A percentile compares a stretch with the other conserved stretches of the same genome.
These are phyloP conservation scores for Harrya chromipes DNA, from an alignment of 768 basidiomycete species.

Conservation along the genomic window DNA sequence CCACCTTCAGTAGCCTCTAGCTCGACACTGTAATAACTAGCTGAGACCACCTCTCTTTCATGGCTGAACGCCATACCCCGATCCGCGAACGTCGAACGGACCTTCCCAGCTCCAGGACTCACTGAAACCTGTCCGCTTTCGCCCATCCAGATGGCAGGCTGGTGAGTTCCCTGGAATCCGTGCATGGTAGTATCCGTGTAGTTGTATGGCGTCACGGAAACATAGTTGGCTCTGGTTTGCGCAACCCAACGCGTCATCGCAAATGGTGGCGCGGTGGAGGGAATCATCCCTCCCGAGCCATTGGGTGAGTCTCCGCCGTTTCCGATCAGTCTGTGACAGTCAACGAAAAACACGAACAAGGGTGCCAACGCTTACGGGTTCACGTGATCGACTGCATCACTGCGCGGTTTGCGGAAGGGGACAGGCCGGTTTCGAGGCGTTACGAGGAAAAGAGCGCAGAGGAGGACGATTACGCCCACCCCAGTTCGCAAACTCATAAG, in stretches of 20 bases:
- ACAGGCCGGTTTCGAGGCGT: slow-evolving; percentile 1
- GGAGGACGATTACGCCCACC: slow-evolving; percentile 13
- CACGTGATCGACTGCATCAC: slow-evolving; percentile 43
- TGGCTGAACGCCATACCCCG: slow-evolving; percentile 54
- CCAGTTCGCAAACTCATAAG: slow-evolving; percentile 9
- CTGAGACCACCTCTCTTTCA: slow-evolving; percentile 49
- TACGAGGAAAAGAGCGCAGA: slow-evolving; percentile 13
- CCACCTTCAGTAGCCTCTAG: slow-evolving; percentile 53
- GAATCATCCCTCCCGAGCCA: slow-evolving; percentile 75
- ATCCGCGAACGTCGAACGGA: slow-evolving; percentile 54
- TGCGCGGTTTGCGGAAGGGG: slow-evolving; percentile 27
- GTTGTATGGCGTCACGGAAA: slow-evolving; percentile 71
- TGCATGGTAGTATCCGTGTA: slow-evolving; percentile 57
- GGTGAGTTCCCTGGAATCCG: slow-evolving; percentile 78
- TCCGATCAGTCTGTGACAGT: slow-evolving; percentile 52
- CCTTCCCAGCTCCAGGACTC: slow-evolving; percentile 50
- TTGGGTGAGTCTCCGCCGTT: slow-evolving; percentile 71
- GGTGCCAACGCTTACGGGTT: slow-evolving; percentile 38
- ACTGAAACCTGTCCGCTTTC: slow-evolving; percentile 65
- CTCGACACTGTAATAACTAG: slow-evolving; percentile 56
- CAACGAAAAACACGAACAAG: neutral
- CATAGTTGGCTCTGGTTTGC: slow-evolving; percentile 73
- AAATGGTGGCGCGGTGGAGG: slow-evolving; percentile 74
- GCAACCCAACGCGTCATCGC: slow-evolving; percentile 87
- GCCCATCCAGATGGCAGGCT: slow-evolving; percentile 90